These are phyloP conservation scores for Penicillium psychrosexuale DNA, from an alignment of 2,329 filamentous ascomycete species.

Conservation along the genomic window DNA sequence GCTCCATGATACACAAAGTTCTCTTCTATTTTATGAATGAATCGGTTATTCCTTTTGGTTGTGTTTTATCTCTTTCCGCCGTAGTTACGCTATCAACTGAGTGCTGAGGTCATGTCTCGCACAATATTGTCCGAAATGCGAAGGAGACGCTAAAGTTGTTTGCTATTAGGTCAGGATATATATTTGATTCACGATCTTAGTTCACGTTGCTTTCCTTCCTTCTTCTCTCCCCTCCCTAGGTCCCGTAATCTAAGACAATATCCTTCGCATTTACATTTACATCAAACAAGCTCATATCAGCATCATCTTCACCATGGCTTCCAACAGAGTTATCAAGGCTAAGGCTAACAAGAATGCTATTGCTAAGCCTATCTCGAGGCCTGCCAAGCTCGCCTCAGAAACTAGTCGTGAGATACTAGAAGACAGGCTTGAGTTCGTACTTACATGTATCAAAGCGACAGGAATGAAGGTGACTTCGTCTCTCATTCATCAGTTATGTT, in stretches of 20 bases:
- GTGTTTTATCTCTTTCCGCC: neutral
- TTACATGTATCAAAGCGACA: neutral
- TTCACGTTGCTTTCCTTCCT: neutral
- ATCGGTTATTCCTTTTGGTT: neutral
- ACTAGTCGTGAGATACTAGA: neutral
- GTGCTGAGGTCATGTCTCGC: neutral
- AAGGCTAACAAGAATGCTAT: neutral
- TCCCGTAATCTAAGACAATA: neutral
- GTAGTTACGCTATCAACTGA: neutral
- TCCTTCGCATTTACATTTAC: too few species aligned
- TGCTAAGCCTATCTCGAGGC: neutral
- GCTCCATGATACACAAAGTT: too few species aligned
- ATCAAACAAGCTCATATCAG: neutral
- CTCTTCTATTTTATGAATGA: too few species aligned
- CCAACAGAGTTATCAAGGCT: neutral
- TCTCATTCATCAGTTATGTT: neutral
- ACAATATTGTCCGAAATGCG: neutral
- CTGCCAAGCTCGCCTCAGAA: neutral
- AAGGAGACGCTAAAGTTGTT: neutral
- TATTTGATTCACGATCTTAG: neutral
- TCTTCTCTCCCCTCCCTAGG: neutral
- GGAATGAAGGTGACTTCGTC: neutral
- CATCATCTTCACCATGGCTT: neutral
- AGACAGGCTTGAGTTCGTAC: neutral
- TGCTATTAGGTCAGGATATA: neutral